Evolutionary conservation across 768 basidiomycete genomes (phyloP).

Genomic region (Lactarius sp.): DNA sequence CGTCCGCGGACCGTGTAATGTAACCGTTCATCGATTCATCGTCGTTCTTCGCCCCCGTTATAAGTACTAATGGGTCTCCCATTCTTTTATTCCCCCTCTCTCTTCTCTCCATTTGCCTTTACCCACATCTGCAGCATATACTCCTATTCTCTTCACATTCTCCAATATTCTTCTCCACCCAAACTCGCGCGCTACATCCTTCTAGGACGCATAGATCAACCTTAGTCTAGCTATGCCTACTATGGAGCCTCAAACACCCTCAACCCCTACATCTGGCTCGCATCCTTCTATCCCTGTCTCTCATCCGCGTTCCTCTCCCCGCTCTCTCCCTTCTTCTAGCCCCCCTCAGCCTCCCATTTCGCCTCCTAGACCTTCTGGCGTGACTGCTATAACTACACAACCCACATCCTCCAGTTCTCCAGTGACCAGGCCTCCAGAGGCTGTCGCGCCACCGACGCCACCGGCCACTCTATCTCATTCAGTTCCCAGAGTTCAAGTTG

Average conservation of each 20-base stretch:
- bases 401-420: slow-evolving; percentile 13
- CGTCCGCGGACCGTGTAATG: slow-evolving; percentile 21
- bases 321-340: slow-evolving; percentile 18
- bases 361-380: slow-evolving; percentile 20
- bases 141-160: slow-evolving; percentile 22
- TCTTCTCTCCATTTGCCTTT: slow-evolving; percentile 1
- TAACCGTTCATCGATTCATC: slow-evolving; percentile 21
- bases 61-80: slow-evolving; percentile 12
- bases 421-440: slow-evolving; percentile 6
- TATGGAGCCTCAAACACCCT: slow-evolving; percentile 22
- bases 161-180: slow-evolving; percentile 16
- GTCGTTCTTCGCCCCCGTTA: slow-evolving; percentile 18
- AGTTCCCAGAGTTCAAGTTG: slow-evolving; percentile 16
- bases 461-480: slow-evolving; percentile 18
- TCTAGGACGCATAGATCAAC: slow-evolving; percentile 20
- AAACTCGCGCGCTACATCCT: slow-evolving; percentile 20
- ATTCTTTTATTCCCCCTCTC: not conserved
- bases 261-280: slow-evolving; percentile 18
- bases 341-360: slow-evolving; percentile 26
- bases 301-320: slow-evolving; percentile 27
- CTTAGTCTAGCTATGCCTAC: slow-evolving; percentile 15
- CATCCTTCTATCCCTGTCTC: slow-evolving; percentile 26
- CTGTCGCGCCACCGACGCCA: slow-evolving; percentile 4
- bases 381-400: slow-evolving; percentile 10
- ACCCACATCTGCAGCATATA: slow-evolving; percentile 19